A percentile compares a stretch with the other conserved stretches of the same genome.
These are phyloP conservation scores for Huntiella abstrusa DNA, from an alignment of 2,329 filamentous ascomycete species.

Conservation along the genomic window DNA sequence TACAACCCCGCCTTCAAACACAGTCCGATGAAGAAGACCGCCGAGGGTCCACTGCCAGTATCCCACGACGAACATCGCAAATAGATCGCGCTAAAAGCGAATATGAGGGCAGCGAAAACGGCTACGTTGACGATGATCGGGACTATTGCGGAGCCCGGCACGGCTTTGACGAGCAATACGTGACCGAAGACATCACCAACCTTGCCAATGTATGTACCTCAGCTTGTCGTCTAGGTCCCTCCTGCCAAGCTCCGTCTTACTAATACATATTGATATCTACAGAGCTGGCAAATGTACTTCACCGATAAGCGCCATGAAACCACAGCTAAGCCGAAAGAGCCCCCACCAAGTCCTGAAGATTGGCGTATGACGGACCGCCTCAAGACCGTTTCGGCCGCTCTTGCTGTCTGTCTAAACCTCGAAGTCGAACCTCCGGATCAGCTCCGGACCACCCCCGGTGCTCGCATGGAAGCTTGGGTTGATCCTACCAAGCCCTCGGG, in stretches of 20 bases:
- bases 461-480: constrained; percentile 91
- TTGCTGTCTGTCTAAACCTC: constrained; percentile 90
- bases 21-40: constrained; percentile 15
- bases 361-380: constrained; percentile 95
- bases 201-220: constrained; percentile 51
- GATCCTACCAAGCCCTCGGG: constrained; percentile 68
- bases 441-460: constrained; percentile 82
- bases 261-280: constrained; percentile 13
- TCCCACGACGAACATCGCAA: constrained; percentile 28
- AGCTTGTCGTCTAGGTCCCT: constrained; percentile 1
- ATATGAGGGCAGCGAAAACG: constrained; percentile 24
- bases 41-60: constrained; percentile 27
- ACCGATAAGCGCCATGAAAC: constrained; percentile 96
- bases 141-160: constrained; percentile 48
- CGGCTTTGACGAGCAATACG: constrained; percentile 83
- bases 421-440: constrained; percentile 95
- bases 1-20: not conserved
- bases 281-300: constrained; percentile 99
- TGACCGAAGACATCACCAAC: constrained; percentile 70
- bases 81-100: constrained; percentile 40
- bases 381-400: constrained; percentile 88
- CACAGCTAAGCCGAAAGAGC: constrained; percentile 65
- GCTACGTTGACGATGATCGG: constrained; percentile 27
- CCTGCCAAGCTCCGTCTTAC: constrained; percentile 4
- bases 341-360: constrained; percentile 53